Conservation (phyloP, 2,329 filamentous ascomycete species). For the Pseudofabraea citricarpa region DNA sequence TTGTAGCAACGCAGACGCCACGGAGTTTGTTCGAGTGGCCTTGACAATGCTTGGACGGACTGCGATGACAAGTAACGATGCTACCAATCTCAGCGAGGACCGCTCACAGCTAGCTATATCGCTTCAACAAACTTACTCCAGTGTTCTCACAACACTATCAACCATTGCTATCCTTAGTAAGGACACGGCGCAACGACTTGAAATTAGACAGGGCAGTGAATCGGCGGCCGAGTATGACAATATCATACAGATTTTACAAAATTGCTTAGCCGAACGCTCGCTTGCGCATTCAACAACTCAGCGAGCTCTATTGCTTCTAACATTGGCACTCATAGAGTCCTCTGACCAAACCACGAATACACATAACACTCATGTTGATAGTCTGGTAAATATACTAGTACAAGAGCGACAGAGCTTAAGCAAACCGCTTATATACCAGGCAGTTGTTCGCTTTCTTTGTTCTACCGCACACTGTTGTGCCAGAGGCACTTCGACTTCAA, state of each 20-base stretch:
- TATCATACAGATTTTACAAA: conserved; percentile 12
- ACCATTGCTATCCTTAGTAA: conserved; percentile 29
- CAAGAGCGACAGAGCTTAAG: neutral
- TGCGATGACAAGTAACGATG: neutral
- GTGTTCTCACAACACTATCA: conserved; percentile 35
- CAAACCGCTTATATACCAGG: conserved; percentile 7
- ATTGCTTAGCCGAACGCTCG: conserved; percentile 7
- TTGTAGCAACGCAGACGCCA: conserved; percentile 29
- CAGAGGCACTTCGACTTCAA: conserved; percentile 30
- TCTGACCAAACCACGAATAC: neutral
- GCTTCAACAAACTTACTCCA: conserved; percentile 33
- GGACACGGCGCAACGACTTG: conserved; percentile 2
- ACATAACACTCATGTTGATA: conserved; percentile 3
- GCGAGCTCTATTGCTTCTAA: neutral
- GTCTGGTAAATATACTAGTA: conserved; percentile 7
- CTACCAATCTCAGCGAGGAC: neutral
- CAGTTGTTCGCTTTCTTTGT: conserved; percentile 32
- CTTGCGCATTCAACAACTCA: neutral
- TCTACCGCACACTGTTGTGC: conserved; percentile 43
- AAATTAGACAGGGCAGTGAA: neutral
- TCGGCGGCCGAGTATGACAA: conserved; percentile 4
- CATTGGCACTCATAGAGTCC: neutral
- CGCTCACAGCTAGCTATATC: conserved; percentile 11
- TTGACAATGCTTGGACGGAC: conserved; percentile 27
- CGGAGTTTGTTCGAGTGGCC: conserved; percentile 31